A percentile compares a stretch with the other conserved stretches of the same genome.
These are phyloP conservation scores for Tremella yokohamensis DNA, from an alignment of 768 basidiomycete genomes.

Conservation along the genomic window DNA sequence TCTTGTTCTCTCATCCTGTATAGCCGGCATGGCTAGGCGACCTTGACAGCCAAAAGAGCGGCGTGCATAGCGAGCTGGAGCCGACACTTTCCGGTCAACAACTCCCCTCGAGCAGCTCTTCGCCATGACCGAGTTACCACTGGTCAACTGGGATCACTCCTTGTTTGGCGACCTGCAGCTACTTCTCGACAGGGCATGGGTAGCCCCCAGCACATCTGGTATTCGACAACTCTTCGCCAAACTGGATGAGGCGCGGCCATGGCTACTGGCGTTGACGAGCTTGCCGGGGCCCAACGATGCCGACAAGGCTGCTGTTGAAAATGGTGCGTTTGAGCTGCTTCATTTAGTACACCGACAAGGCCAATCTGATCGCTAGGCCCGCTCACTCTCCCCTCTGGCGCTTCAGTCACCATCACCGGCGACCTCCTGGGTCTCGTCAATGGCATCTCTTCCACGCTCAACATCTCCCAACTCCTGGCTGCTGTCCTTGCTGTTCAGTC, in stretches of 20 bases:
- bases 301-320: constrained; percentile 35
- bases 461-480: constrained; percentile 35
- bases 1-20: too few relatives aligned
- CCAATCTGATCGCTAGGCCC: constrained; percentile 18
- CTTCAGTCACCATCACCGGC: constrained; percentile 24
- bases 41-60: too few relatives aligned
- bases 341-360: neutral
- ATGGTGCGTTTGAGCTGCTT: constrained; percentile 18
- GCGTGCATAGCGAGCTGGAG: too few relatives aligned
- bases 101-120: too few relatives aligned
- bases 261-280: constrained; percentile 28
- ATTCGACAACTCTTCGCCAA: constrained; percentile 26
- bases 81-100: too few relatives aligned
- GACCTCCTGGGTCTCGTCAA: constrained; percentile 29
- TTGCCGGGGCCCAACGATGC: constrained; percentile 33
- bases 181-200: constrained; percentile 28
- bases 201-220: constrained; percentile 34
- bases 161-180: constrained; percentile 40
- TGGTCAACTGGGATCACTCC: constrained; percentile 34
- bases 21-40: too few relatives aligned
- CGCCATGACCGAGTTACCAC: constrained; percentile 8
- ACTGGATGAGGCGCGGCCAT: constrained; percentile 40
- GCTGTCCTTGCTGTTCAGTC: constrained; percentile 38
- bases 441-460: constrained; percentile 26
- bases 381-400: constrained; percentile 24